These are phyloP conservation scores for Aspergillus novofumigatus DNA, from an alignment of 2,329 filamentous ascomycete genomes.

Conservation along the genomic window DNA sequence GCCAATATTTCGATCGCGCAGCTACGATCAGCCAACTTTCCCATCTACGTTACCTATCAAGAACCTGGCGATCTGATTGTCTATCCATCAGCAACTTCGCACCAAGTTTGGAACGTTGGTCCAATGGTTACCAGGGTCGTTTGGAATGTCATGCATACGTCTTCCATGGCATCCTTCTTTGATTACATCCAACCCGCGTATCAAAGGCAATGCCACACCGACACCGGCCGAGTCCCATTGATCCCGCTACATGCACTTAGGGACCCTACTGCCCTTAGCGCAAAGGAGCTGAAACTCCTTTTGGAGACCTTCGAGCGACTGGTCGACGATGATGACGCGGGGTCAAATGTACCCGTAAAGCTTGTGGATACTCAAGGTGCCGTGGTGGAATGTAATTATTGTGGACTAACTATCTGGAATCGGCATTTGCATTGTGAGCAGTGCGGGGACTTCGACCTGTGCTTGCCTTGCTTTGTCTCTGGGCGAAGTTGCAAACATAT, in stretches of 20 bases:
- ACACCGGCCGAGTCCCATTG: slow-evolving; percentile 24
- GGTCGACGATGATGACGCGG: slow-evolving; percentile 30
- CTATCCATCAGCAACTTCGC: slow-evolving; percentile 34
- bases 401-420: slow-evolving; percentile 37
- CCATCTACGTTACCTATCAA: slow-evolving; percentile 33
- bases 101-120: slow-evolving; percentile 36
- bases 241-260: slow-evolving; percentile 23
- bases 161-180: slow-evolving; percentile 31
- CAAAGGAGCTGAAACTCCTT: slow-evolving; percentile 23
- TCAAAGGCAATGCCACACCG: slow-evolving; percentile 32
- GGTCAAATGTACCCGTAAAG: slow-evolving; percentile 20
- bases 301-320: slow-evolving; percentile 27
- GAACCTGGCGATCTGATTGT: slow-evolving; percentile 32
- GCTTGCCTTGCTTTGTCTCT: slow-evolving; percentile 32
- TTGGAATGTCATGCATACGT: slow-evolving; percentile 35
- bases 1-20: slow-evolving; percentile 26
- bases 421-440: slow-evolving; percentile 34
- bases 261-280: slow-evolving; percentile 7
- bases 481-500: slow-evolving; percentile 34
- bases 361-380: slow-evolving; percentile 27
- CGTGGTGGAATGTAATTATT: slow-evolving; percentile 35
- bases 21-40: slow-evolving; percentile 30
- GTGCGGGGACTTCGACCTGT: slow-evolving; percentile 35
- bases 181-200: slow-evolving; percentile 33
- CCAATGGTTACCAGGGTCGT: slow-evolving; percentile 33